Conservation (phyloP, 139 green algal genomes). For the Closterium sp. region DNA sequence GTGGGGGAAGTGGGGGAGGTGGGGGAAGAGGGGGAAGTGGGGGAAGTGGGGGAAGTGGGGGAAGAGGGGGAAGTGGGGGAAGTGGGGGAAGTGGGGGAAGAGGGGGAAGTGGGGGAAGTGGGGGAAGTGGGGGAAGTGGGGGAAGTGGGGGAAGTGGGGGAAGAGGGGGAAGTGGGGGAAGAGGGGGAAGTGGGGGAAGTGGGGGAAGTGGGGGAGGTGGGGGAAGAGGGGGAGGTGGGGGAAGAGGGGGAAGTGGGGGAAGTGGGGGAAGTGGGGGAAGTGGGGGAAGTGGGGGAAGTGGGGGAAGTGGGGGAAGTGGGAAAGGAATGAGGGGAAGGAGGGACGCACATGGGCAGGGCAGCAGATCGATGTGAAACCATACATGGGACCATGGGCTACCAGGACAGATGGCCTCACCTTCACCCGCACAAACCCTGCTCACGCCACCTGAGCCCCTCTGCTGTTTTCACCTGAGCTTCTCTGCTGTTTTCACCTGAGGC, state of each 20-base stretch:
- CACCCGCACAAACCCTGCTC: too few species aligned
- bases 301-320: background rate
- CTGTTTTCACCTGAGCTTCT: background rate
- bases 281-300: background rate
- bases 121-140: background rate
- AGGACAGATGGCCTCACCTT: background rate
- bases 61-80: too few species aligned
- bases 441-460: too few species aligned
- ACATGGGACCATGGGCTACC: background rate
- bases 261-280: too few species aligned
- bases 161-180: too few species aligned
- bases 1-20: too few species aligned
- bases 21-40: too few species aligned
- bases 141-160: background rate
- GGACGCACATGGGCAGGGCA: background rate
- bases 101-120: too few species aligned
- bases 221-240: too few species aligned
- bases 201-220: too few species aligned
- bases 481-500: slow-evolving; percentile 68
- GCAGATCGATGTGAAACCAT: background rate
- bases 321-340: background rate
- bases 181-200: background rate
- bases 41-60: too few species aligned
- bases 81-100: background rate
- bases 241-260: background rate